Base-by-base conservation (phyloP, 345 rosid species). In the Ceriops zippeliana region DNA sequence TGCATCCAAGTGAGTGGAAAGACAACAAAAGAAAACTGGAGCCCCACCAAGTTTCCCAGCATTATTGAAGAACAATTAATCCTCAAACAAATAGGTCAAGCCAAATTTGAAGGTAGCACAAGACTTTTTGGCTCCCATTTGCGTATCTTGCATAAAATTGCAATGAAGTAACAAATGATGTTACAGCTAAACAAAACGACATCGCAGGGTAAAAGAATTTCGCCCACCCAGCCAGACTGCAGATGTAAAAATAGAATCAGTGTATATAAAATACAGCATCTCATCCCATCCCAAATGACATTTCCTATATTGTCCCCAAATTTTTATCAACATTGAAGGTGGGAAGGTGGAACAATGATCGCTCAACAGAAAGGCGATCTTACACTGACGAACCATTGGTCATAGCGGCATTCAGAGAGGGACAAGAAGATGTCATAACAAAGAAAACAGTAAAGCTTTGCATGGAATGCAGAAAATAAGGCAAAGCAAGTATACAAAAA, bases 91-190 rank as follows among this genome's bases (percentile, higher is more conserved):
- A 19, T 15, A 1, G 27, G 10, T 16, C 20, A 2, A 31, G 19
- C 37, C 16, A 51, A 51, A 65, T 46, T 64, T 42, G 49, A 42
- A 11, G 49, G 17, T 42, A 13, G 49, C 49, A 42, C 49, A 20
- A 31, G 17, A 62, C 54, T 42, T 53, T 53, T 37, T 37, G 28
- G 42, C 53, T 62, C 62, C 53, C 67, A 62, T 27, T 2, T 37
- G 67, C 53, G 11, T 34, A 34, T 30, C 35, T 6, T 19, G 42
- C 56, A 6, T 27, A 53, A 58, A 53, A 53, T 37, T 8, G 15
- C 28, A 26, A 7, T 5, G 16, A 52, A 47, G 51, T 19, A 37
- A 32, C 56, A 1, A 19, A 19, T 31, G 26, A 28, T 42, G 47
- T 63, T 57, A 32, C 0, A 16, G 57, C 16, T 28, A 35, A 57